A percentile compares a stretch with the other conserved stretches of the same genome.
These are phyloP conservation scores for Trametes punicea DNA, from an alignment of 768 basidiomycete genomes.

Conservation along the genomic window DNA sequence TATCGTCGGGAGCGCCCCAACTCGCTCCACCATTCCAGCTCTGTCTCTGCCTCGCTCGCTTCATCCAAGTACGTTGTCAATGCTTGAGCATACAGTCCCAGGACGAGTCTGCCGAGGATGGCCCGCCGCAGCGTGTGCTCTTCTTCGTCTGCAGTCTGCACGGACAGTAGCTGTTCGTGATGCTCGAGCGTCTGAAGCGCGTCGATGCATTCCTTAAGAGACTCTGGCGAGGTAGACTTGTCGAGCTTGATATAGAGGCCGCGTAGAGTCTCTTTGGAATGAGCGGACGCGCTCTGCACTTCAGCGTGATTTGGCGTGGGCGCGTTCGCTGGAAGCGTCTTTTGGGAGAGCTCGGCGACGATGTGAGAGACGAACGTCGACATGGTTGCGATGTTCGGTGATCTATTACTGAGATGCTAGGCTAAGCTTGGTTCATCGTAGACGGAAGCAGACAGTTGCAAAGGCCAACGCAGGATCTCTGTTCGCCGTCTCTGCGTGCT, in stretches of 20 bases:
- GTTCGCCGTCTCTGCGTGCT: no score
- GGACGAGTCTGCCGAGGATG: constrained; percentile 47
- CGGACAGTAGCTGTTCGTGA: constrained; percentile 11
- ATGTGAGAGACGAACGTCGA: constrained; percentile 42
- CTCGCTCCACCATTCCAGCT: constrained; percentile 84
- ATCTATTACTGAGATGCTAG: background rate
- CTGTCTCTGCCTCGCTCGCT: constrained; percentile 66
- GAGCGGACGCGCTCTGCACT: background rate
- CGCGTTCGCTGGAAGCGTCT: constrained; percentile 26
- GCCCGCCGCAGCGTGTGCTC: constrained; percentile 40
- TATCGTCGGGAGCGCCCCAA: constrained; percentile 56
- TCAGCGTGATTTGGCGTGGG: background rate
- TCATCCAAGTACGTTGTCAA: constrained; percentile 62
- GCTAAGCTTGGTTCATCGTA: constrained; percentile 5
- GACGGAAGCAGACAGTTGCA: background rate
- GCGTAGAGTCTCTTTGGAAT: constrained; percentile 35
- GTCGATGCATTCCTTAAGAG: constrained; percentile 30
- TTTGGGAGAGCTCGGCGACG: constrained; percentile 32
- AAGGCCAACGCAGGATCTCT: no score
- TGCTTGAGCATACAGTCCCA: constrained; percentile 60
- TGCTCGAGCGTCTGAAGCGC: constrained; percentile 28
- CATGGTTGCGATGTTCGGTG: background rate
- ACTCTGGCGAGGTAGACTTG: constrained; percentile 25
- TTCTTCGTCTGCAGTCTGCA: constrained; percentile 21
- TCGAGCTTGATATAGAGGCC: constrained; percentile 39